These are phyloP conservation scores for Nemania abortiva DNA, from an alignment of 2,329 filamentous ascomycete species.

Conservation along the genomic window DNA sequence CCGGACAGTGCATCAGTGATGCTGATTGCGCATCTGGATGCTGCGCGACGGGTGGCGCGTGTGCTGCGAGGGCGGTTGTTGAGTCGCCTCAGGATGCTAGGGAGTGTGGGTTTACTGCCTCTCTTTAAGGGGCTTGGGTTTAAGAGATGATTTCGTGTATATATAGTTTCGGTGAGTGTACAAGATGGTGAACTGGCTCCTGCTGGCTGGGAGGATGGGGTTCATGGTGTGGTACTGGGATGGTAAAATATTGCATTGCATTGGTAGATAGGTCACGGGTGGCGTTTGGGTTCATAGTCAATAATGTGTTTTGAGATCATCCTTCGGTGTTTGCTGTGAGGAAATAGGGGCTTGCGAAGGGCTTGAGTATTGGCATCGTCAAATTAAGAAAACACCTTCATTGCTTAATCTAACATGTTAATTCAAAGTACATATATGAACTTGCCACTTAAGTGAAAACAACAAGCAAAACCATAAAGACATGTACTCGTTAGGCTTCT, in stretches of 20 bases:
- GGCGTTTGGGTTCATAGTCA: not conserved
- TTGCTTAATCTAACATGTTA: too few relatives aligned
- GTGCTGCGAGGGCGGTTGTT: conserved; percentile 24
- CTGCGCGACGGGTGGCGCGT: conserved; percentile 32
- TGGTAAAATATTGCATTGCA: not conserved
- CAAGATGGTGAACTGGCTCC: not conserved
- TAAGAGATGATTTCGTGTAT: not conserved
- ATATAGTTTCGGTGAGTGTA: not conserved
- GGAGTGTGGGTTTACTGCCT: conserved; percentile 30
- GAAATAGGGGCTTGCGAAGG: not conserved
- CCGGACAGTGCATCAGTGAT: conserved; percentile 48
- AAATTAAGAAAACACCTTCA: too few relatives aligned
- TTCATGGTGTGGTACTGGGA: not conserved
- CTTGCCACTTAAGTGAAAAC: too few relatives aligned
- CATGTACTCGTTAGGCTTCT: too few relatives aligned
- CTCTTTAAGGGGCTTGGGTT: not conserved
- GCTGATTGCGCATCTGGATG: conserved; percentile 46
- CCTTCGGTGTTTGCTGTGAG: not conserved
- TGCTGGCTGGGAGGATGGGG: conserved; percentile 2
- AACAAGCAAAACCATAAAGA: too few relatives aligned
- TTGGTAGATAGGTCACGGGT: not conserved
- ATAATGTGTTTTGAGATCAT: not conserved
- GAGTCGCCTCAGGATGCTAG: conserved; percentile 21
- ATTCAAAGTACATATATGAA: too few relatives aligned
- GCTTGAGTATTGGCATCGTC: not conserved